phyloP scores from a whole-genome alignment of 805 yeast genomes.

The Candida methanosorbosa region DNA sequence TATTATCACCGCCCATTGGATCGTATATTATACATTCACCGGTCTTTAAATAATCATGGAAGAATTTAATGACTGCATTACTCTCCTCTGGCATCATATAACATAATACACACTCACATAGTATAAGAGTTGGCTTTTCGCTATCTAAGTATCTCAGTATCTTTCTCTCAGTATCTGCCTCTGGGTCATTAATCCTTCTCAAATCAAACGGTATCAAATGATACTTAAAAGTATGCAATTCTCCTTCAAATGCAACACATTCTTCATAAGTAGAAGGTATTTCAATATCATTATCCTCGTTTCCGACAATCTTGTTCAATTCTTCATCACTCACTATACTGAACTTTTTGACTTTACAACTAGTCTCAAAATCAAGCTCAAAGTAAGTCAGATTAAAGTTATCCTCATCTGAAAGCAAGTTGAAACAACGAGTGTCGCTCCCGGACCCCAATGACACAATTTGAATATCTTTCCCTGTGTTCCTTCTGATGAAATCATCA shows the following conservation, averaged over 20 bases:
- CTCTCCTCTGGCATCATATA: conserved; percentile 49
- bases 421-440: conserved; percentile 63
- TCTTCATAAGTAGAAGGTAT: conserved; percentile 8
- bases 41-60: conserved; percentile 21
- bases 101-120: conserved; percentile 74
- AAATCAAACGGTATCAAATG: conserved; percentile 50
- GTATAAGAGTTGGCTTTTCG: conserved; percentile 45
- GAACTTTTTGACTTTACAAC: conserved; percentile 41
- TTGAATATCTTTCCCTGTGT: conserved; percentile 28
- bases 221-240: conserved; percentile 33
- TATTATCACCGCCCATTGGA: conserved; percentile 45
- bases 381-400: conserved; percentile 30
- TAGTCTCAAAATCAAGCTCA: conserved; percentile 58
- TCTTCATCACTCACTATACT: conserved; percentile 29
- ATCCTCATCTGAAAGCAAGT: conserved; percentile 27
- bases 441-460: conserved; percentile 75
- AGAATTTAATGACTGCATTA: conserved; percentile 32
- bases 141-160: conserved; percentile 20
- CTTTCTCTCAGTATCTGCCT: conserved; percentile 4
- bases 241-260: conserved; percentile 18
- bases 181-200: conserved; percentile 21
- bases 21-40: conserved; percentile 48
- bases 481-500: conserved; percentile 27
- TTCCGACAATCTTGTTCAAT: conserved; percentile 22
- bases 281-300: conserved; percentile 5